Base-by-base conservation (phyloP, 306 rosid species). In the Cucumis cinereus region DNA sequence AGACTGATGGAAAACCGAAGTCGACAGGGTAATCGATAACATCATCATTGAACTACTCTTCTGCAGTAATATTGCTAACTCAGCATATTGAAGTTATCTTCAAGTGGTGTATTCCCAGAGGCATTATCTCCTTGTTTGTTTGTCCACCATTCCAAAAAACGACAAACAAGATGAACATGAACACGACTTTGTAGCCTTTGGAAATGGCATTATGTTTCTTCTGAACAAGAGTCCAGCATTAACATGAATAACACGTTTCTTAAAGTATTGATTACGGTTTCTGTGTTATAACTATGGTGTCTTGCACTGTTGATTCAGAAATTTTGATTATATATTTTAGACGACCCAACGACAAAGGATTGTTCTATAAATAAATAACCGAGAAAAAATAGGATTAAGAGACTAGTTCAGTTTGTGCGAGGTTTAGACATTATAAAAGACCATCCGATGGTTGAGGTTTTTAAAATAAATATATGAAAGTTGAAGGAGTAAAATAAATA, bases 1-100 rank as follows among this genome's bases (percentile, higher is more conserved):
- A 87, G 92, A 80, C 78, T 93, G 82, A 84, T 81, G 28, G 97
- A 91, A 82, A 85, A 72, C 71, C 84, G 56, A 76, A 83, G 77
- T 74, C 78, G 88, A 81, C 83, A 60, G 10, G 82, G 58, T 26
- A 80, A 43, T 47, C 82, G 70, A 24, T 59, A 24, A 43, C 20
- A 22, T 23, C 74, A 10, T 43, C 9, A 3, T 45, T 45, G 52
- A 13, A 45, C 57, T 26, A 33, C 10, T 28, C 43, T 63, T 63
- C 71, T 35, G 71, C 49, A 19, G 47, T 63, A 19, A 63, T 36
- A 63, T 63, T 63, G 71, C 71, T 63, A 63, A 63, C 26, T 66
- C 73, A 66, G 73, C 72, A 64, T 35, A 49, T 64, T 17, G 49
- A 64, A 66, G 33, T 5, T 11, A 2, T 11, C 52, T 40, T 70